phyloP scores from a whole-genome alignment of 352 stramenopile species.

The Pythium folliculosum region DNA sequence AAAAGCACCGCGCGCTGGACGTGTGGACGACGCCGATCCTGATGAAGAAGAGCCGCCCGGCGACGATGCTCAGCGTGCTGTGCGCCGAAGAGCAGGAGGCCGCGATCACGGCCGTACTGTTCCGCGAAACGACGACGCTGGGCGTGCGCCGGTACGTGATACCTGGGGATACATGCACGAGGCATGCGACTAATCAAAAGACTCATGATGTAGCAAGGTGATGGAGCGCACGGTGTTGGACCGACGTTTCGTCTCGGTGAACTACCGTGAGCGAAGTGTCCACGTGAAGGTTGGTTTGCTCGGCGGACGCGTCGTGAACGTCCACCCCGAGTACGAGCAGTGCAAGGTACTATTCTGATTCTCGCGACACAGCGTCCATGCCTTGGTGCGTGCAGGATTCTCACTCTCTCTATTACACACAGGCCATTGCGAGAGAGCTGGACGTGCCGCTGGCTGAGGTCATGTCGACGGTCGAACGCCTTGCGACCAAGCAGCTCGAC shows the following conservation, averaged over 20 bases:
- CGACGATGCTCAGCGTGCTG: conserved; percentile 79
- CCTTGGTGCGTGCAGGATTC: background rate
- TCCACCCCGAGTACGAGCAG: conserved; percentile 83
- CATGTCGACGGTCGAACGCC: conserved; percentile 54
- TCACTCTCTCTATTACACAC: no score
- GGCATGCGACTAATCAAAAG: conserved; percentile 1
- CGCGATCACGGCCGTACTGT: conserved; percentile 60
- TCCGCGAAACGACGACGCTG: conserved; percentile 88
- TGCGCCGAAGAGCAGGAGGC: conserved; percentile 61
- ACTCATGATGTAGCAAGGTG: conserved; percentile 34
- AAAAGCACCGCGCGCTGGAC: conserved; percentile 67
- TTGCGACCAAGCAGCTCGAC: conserved; percentile 33
- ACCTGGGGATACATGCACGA: background rate
- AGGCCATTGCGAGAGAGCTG: conserved; percentile 14
- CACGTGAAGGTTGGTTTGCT: conserved; percentile 65
- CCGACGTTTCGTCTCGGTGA: conserved; percentile 52
- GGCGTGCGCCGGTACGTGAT: conserved; percentile 72
- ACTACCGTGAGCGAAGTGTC: conserved; percentile 45
- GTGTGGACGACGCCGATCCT: conserved; percentile 88
- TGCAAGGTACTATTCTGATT: conserved; percentile 51
- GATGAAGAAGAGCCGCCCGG: conserved; percentile 92
- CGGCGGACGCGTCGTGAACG: conserved; percentile 55
- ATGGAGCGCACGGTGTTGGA: conserved; percentile 61
- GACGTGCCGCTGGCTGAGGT: conserved; percentile 52
- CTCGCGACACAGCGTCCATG: background rate